These are phyloP conservation scores for Xylaria digitata DNA, from an alignment of 2,329 filamentous ascomycete genomes.

Conservation along the genomic window DNA sequence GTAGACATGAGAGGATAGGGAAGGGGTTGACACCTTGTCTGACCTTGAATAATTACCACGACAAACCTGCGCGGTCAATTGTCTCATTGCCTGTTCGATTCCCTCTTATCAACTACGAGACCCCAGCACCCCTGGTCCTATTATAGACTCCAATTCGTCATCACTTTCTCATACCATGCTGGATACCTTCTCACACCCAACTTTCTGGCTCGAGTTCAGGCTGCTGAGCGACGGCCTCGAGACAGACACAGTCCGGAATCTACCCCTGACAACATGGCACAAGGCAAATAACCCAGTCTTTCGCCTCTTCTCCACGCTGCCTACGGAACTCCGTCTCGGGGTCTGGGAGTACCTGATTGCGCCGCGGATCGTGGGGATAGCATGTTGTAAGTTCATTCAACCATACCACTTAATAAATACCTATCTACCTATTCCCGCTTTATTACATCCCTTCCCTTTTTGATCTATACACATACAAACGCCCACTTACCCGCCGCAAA, in stretches of 20 bases:
- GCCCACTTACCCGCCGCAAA: constrained; percentile 2
- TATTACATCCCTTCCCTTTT: neutral
- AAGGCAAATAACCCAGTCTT: constrained; percentile 39
- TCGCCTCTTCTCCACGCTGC: constrained; percentile 55
- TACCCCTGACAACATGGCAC: constrained; percentile 36
- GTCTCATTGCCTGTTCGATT: neutral
- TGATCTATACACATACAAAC: neutral
- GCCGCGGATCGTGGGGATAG: constrained; percentile 58
- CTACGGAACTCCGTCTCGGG: constrained; percentile 60
- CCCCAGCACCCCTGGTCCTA: neutral
- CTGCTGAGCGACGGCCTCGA: constrained; percentile 57
- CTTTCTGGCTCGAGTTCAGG: constrained; percentile 60
- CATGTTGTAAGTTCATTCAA: constrained; percentile 54
- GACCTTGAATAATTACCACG: neutral
- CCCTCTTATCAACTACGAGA: neutral
- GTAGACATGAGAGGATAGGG: neutral
- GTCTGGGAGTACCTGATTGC: constrained; percentile 60
- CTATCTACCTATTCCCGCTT: neutral
- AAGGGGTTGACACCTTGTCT: neutral
- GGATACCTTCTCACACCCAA: constrained; percentile 19
- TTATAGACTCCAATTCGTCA: no score
- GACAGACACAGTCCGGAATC: constrained; percentile 28
- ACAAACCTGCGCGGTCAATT: neutral
- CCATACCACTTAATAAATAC: neutral
- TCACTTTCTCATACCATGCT: constrained; percentile 9